Conservation (phyloP, 441 rosid genomes). For the Gossypium lobatum region DNA sequence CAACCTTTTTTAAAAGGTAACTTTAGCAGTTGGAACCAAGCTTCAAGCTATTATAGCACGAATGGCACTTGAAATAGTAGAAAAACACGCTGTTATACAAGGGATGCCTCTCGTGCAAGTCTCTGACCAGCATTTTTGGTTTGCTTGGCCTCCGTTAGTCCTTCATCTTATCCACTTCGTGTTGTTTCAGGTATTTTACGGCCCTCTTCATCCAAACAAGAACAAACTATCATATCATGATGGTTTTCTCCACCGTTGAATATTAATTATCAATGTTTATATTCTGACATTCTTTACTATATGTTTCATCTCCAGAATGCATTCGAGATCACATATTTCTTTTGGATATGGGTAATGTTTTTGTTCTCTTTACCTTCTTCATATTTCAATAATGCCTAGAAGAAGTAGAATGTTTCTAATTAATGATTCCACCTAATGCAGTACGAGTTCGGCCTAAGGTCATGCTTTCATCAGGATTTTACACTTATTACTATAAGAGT, state of each 20-base stretch:
- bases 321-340: conserved; percentile 91
- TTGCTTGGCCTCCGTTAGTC: conserved; percentile 58
- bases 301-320: conserved; percentile 60
- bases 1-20: conserved; percentile 49
- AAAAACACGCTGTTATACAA: conserved; percentile 87
- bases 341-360: conserved; percentile 83
- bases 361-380: conserved; percentile 4
- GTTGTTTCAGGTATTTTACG: conserved; percentile 64
- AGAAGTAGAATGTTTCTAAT: not conserved
- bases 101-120: conserved; percentile 96
- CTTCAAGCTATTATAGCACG: conserved; percentile 79
- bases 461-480: conserved; percentile 68
- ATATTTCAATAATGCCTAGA: not conserved
- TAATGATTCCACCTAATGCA: conserved; percentile 27
- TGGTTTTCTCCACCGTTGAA: not conserved
- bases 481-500: conserved; percentile 41
- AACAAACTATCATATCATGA: not conserved
- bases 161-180: conserved; percentile 83
- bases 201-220: not conserved
- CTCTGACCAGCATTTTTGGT: conserved; percentile 84
- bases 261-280: not conserved
- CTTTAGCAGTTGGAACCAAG: conserved; percentile 81
- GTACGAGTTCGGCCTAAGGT: conserved; percentile 85
- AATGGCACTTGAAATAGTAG: conserved; percentile 88
- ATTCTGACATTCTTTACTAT: conserved; percentile 14